Base-by-base conservation (phyloP, 768 basidiomycete species). In the Dacryopinax primogenitus region DNA sequence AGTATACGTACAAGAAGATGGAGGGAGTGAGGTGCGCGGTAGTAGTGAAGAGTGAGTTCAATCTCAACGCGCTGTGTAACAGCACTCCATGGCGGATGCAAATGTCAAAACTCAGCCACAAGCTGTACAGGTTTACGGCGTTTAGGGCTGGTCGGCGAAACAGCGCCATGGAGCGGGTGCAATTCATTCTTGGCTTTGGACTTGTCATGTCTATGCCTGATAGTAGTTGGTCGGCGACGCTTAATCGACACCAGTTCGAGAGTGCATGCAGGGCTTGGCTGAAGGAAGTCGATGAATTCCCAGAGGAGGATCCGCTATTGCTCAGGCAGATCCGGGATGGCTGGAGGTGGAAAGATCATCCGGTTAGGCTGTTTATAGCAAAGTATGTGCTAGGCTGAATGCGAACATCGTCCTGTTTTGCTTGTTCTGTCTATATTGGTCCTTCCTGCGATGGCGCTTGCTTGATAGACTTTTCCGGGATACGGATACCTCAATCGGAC, bases 331-430 rank as follows among this genome's bases (percentile, higher is more conserved):
- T 58, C 26, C 33, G 44, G 51, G 21, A 21, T 37, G 80, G 77
- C 33, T 88, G 86, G 86, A 69, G 71, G 18, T 88, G 84, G 86
- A 78, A 75, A 71, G 85, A 87, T 67, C 83, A 83, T 70, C 68
- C 76, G 37, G 81, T 58, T 58, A 58, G 51, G 30, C 23, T 30
- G 30, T 58, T 30, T 58, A 23, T 21, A 32, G 51, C 51, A 3
- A 18, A 21, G 6, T 13, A 15, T 13, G 51, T 15, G 32, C 12
- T 84, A 74, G 77, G 83, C 78, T 32, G 63, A 44, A 58, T 21
- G 26, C 23, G 12, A 26, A 12, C 23, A 28, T 11, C 21, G 26
- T 58, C 4, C 30, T 58, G 32, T 58, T 6, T 30, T 58, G 37
- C 33, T 58, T 63, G 4, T 1, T 30, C 39, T 64, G 63, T 21